Evolutionary conservation across 345 rosid species (phyloP).

Genomic region (Arabidopsis arenosa): DNA sequence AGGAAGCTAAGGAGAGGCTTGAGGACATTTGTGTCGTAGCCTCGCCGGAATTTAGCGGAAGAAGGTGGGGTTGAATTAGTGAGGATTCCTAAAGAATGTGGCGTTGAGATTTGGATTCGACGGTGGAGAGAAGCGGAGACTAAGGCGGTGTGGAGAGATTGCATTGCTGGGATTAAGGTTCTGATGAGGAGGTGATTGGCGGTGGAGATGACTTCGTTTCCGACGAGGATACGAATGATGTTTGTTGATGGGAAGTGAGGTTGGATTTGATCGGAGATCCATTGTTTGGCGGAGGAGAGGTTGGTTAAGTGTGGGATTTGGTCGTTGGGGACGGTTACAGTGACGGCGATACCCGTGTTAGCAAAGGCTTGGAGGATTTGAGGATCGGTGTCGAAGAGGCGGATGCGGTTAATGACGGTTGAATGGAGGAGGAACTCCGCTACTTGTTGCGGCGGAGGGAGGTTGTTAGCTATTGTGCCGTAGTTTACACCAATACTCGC

Average conservation of each 20-base stretch:
- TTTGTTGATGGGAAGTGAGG: slow-evolving; percentile 69
- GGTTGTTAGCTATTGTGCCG: slow-evolving; percentile 75
- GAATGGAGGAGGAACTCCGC: slow-evolving; percentile 72
- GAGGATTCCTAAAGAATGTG: slow-evolving; percentile 80
- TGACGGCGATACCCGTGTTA: slow-evolving; percentile 61
- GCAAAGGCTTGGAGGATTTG: slow-evolving; percentile 71
- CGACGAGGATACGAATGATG: slow-evolving; percentile 75
- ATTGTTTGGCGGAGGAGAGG: slow-evolving; percentile 58
- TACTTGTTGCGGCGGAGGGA: slow-evolving; percentile 75
- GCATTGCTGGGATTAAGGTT: slow-evolving; percentile 74
- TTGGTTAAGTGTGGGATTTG: slow-evolving; percentile 70
- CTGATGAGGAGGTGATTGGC: slow-evolving; percentile 52
- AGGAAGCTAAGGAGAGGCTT: slow-evolving; percentile 83
- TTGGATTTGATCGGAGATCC: slow-evolving; percentile 62
- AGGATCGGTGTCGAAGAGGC: slow-evolving; percentile 70
- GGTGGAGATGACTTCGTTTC: slow-evolving; percentile 79
- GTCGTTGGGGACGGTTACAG: slow-evolving; percentile 72
- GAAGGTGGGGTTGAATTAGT: slow-evolving; percentile 76
- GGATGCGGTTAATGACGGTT: slow-evolving; percentile 67
- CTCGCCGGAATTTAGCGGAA: slow-evolving; percentile 64
- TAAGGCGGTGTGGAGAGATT: slow-evolving; percentile 71
- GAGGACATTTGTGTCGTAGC: slow-evolving; percentile 65
- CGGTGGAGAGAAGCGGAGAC: slow-evolving; percentile 60
- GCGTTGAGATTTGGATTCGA: slow-evolving; percentile 75
- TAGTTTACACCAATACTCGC: slow-evolving; percentile 76